These are phyloP conservation scores for Teunomyces atbi DNA, from an alignment of 805 yeast genomes.

Conservation along the genomic window DNA sequence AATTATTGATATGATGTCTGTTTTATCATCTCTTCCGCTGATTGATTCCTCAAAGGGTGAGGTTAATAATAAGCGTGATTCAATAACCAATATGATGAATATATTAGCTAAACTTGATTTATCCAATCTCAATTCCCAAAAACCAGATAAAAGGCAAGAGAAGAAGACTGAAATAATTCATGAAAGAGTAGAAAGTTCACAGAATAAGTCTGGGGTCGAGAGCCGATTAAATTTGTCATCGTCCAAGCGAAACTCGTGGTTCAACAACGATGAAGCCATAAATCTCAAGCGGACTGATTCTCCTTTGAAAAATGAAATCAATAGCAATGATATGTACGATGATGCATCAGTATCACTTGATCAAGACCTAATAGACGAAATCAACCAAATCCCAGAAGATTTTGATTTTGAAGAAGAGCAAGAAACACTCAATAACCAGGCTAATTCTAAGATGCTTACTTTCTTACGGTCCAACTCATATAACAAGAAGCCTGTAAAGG, in stretches of 20 bases:
- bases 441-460: background rate
- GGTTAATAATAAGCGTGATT: constrained; percentile 14
- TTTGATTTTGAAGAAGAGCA: constrained; percentile 35
- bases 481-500: constrained; percentile 34
- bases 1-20: constrained; percentile 32
- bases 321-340: background rate
- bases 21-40: constrained; percentile 16
- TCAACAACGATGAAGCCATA: constrained; percentile 24
- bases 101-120: constrained; percentile 15
- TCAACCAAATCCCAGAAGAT: constrained; percentile 48
- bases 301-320: background rate
- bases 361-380: constrained; percentile 50
- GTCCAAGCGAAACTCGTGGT: constrained; percentile 30
- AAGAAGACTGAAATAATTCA: background rate
- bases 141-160: background rate
- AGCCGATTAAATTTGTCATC: too few relatives aligned
- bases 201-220: too few relatives aligned
- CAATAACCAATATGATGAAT: constrained; percentile 25
- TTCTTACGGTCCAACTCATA: constrained; percentile 39
- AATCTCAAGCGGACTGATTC: constrained; percentile 9
- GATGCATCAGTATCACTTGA: constrained; percentile 11
- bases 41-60: background rate
- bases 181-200: too few relatives aligned
- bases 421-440: constrained; percentile 3
- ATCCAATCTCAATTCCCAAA: background rate